These are phyloP conservation scores for Zoysia pacifica DNA, from an alignment of 176 grass and related monocot genomes.

Conservation along the genomic window DNA sequence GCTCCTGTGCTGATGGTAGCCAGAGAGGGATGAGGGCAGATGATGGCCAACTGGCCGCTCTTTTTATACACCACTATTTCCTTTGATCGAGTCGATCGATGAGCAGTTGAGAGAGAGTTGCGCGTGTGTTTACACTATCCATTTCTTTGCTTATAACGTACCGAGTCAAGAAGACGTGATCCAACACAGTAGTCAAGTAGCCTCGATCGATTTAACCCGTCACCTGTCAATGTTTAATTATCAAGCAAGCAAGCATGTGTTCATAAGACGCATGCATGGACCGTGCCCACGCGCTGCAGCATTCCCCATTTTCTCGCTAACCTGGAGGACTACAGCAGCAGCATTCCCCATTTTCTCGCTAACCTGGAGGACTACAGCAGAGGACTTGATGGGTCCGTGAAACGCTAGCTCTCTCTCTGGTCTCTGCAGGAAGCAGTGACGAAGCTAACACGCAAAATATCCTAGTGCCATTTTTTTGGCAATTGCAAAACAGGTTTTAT, in stretches of 20 bases:
- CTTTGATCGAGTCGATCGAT: neutral
- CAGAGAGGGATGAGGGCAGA: neutral
- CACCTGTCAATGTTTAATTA: neutral
- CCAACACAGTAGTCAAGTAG: neutral
- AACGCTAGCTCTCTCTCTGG: too few species aligned
- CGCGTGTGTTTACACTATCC: neutral
- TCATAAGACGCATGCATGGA: neutral
- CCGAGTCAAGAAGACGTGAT: conserved; percentile 36
- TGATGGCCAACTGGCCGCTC: neutral
- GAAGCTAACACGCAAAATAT: too few species aligned
- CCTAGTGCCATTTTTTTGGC: too few species aligned
- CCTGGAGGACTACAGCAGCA: too few species aligned
- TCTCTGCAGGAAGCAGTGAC: neutral
- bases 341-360: too few species aligned
- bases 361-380: too few species aligned
- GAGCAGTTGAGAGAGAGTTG: neutral
- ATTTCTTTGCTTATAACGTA: neutral
- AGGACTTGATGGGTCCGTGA: too few species aligned
- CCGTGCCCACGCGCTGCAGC: too few species aligned
- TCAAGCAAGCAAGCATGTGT: conserved; percentile 16
- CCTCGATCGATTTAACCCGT: too few species aligned
- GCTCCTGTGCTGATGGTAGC: neutral
- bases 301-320: too few species aligned
- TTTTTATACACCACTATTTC: conserved; percentile 1
- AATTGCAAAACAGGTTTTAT: too few species aligned